Percentiles rank a stretch among this genome's conserved stretches.
Evolutionary conservation across 129 eudicot genomes (phyloP).

Genomic region (Lactuca saligna): DNA sequence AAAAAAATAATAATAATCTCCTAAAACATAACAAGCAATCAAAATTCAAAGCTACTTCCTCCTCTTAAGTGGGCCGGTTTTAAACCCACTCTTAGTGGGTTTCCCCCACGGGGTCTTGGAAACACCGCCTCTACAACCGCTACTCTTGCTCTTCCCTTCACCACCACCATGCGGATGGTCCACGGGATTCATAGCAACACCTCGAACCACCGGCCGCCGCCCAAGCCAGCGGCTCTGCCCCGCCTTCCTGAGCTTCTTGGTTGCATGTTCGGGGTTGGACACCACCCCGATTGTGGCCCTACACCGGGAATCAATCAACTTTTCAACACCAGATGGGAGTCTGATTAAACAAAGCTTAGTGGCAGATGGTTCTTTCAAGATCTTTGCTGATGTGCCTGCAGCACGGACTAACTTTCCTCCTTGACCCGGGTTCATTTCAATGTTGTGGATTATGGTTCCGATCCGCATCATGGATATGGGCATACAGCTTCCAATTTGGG

Average conservation of each 20-base stretch:
- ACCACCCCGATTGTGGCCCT: slow-evolving; percentile 75
- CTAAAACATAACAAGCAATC: slow-evolving; percentile 7
- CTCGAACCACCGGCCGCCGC: slow-evolving; percentile 69
- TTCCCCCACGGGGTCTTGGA: slow-evolving; percentile 79
- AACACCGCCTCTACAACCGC: slow-evolving; percentile 61
- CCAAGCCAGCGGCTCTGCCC: slow-evolving; percentile 83
- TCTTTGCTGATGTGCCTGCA: slow-evolving; percentile 74
- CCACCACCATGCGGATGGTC: slow-evolving; percentile 99
- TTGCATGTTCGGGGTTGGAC: slow-evolving; percentile 56
- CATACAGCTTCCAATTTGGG: slow-evolving; percentile 69
- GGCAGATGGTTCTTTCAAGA: slow-evolving; percentile 67
- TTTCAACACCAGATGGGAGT: slow-evolving; percentile 68
- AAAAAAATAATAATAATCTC: slow-evolving; percentile 12
- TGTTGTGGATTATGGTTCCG: slow-evolving; percentile 76
- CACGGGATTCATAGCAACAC: slow-evolving; percentile 86
- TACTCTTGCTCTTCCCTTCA: slow-evolving; percentile 87
- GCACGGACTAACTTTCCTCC: slow-evolving; percentile 82
- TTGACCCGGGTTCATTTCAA: slow-evolving; percentile 83
- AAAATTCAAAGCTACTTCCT: slow-evolving; percentile 38
- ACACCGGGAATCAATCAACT: slow-evolving; percentile 55
- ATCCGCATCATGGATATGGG: slow-evolving; percentile 76
- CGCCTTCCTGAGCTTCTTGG: slow-evolving; percentile 70
- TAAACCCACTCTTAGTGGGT: slow-evolving; percentile 80
- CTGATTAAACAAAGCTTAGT: slow-evolving; percentile 44
- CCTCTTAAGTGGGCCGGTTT: slow-evolving; percentile 67